These are phyloP conservation scores for Pelargonium citronellum DNA, from an alignment of 441 rosid species.

Conservation along the genomic window DNA sequence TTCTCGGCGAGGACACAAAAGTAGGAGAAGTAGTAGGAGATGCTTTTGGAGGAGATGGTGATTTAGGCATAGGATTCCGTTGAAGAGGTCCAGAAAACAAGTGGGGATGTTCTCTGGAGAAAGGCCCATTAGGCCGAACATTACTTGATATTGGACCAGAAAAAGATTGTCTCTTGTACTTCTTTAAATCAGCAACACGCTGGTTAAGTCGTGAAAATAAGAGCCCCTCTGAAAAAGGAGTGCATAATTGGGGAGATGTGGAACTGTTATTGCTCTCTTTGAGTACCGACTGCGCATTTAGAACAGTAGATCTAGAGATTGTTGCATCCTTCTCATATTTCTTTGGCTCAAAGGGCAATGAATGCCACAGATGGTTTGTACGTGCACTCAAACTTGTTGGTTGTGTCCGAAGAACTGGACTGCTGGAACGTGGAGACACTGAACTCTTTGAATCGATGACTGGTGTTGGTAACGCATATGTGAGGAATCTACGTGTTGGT, in stretches of 20 bases:
- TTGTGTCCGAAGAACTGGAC: slow-evolving; percentile 22
- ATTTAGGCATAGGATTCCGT: slow-evolving; percentile 42
- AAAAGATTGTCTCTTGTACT: slow-evolving; percentile 48
- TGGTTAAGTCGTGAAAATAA: slow-evolving; percentile 35
- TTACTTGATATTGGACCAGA: slow-evolving; percentile 55
- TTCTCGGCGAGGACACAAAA: slow-evolving; percentile 51
- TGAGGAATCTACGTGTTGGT: slow-evolving; percentile 45
- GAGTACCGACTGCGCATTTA: slow-evolving; percentile 34
- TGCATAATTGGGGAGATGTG: slow-evolving; percentile 34
- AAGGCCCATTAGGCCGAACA: slow-evolving; percentile 35
- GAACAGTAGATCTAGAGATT: slow-evolving; percentile 28
- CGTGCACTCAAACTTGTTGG: slow-evolving; percentile 29
- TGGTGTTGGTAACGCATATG: slow-evolving; percentile 67
- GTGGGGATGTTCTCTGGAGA: slow-evolving; percentile 34
- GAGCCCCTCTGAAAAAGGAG: slow-evolving; percentile 46
- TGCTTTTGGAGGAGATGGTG: slow-evolving; percentile 38
- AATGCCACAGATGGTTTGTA: slow-evolving; percentile 36
- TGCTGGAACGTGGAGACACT: slow-evolving; percentile 29
- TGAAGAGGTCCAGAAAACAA: slow-evolving; percentile 67
- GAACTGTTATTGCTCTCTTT: slow-evolving; percentile 53
- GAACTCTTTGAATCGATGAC: slow-evolving; percentile 41
- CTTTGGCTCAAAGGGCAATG: slow-evolving; percentile 46
- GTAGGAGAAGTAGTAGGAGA: slow-evolving; percentile 50
- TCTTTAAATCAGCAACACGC: slow-evolving; percentile 25
- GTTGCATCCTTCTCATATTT: slow-evolving; percentile 36